These are phyloP conservation scores for Mytilinidion resinicola DNA, from an alignment of 495 filamentous ascomycete genomes.

Conservation along the genomic window DNA sequence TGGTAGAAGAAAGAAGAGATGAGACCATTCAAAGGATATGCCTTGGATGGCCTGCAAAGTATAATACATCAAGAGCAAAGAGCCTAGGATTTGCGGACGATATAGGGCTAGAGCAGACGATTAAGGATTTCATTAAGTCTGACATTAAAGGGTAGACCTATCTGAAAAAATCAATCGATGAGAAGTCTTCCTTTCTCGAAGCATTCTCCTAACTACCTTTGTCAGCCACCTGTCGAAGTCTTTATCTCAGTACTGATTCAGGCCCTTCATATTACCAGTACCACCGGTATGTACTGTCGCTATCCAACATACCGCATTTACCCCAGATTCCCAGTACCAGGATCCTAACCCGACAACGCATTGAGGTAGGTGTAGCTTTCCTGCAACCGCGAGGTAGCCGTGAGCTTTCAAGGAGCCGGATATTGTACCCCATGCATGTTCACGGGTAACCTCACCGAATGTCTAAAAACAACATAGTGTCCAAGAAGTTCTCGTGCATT, in stretches of 20 bases:
- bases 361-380: too few species aligned
- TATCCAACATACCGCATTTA: constrained; percentile 8
- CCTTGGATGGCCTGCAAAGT: constrained; percentile 26
- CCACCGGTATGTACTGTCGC: too few species aligned
- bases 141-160: constrained; percentile 3
- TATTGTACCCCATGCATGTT: too few species aligned
- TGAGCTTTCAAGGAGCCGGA: too few species aligned
- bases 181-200: not conserved
- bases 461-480: too few species aligned
- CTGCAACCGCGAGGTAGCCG: too few species aligned
- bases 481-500: too few species aligned
- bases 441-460: too few species aligned
- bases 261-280: too few species aligned
- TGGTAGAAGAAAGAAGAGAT: constrained; percentile 26
- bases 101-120: constrained; percentile 25
- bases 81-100: constrained; percentile 24
- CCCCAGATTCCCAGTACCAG: constrained; percentile 15
- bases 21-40: constrained; percentile 24
- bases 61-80: constrained; percentile 25
- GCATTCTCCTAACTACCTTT: not conserved
- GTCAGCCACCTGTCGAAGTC: not conserved
- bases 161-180: not conserved
- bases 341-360: not conserved
- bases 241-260: too few species aligned
- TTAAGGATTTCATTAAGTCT: constrained; percentile 22